phyloP scores from a whole-genome alignment of 768 basidiomycete genomes.

The Boletales sp. region DNA sequence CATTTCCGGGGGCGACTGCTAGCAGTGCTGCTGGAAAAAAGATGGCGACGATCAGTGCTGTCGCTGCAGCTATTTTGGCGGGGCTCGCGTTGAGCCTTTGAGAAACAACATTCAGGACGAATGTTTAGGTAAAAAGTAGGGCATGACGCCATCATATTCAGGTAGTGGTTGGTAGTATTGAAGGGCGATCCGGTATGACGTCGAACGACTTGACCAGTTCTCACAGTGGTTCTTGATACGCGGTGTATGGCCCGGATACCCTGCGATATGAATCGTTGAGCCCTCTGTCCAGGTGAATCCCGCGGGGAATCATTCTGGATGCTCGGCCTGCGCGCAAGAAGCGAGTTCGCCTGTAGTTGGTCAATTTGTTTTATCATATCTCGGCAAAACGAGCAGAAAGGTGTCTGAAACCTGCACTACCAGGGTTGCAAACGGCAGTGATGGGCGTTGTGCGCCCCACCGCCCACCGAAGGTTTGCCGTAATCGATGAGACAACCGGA shows the following conservation, averaged over 20 bases:
- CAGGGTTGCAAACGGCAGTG: background rate
- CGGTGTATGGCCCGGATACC: background rate
- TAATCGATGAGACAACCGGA: slow-evolving; percentile 6
- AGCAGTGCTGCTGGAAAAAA: slow-evolving; percentile 15
- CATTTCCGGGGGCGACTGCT: slow-evolving; percentile 14
- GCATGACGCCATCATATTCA: background rate
- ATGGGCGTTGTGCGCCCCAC: background rate
- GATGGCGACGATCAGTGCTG: slow-evolving; percentile 1
- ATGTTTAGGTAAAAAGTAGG: too few species aligned
- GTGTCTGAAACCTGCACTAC: background rate
- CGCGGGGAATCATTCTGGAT: background rate
- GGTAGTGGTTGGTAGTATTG: background rate
- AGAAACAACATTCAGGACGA: background rate
- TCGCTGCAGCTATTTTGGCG: slow-evolving; percentile 8
- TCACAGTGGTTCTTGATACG: too few species aligned
- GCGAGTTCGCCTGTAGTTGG: background rate
- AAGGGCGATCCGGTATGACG: background rate
- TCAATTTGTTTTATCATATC: background rate
- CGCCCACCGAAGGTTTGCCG: slow-evolving; percentile 9
- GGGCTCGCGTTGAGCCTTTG: slow-evolving; percentile 11
- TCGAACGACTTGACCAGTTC: background rate
- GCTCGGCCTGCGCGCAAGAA: background rate
- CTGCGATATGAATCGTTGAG: background rate
- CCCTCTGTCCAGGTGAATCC: background rate
- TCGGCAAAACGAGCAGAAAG: background rate